phyloP scores from a whole-genome alignment of 345 rosid genomes.

The Brassica rapa region DNA sequence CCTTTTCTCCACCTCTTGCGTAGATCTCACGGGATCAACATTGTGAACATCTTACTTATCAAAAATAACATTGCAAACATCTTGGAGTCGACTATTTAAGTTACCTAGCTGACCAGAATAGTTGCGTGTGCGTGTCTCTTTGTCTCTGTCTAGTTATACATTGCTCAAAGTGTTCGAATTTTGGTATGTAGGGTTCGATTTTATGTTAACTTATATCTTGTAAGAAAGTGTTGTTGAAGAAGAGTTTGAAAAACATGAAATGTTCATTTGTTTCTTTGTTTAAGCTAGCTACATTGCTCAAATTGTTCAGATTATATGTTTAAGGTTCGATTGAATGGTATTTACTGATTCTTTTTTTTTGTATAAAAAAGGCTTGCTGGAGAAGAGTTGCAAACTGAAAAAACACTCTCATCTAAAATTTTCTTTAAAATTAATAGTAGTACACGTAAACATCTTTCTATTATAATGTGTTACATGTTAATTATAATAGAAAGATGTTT shows the following conservation, averaged over 20 bases:
- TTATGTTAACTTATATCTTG: neutral
- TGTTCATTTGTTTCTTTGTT: neutral
- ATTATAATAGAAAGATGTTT: too few relatives aligned
- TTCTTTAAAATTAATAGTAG: neutral
- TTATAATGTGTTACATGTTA: too few relatives aligned
- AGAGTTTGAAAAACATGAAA: neutral
- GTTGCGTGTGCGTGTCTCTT: neutral
- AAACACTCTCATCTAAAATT: neutral
- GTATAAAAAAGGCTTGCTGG: neutral
- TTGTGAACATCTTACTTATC: neutral
- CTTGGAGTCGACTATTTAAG: neutral
- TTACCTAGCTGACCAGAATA: neutral
- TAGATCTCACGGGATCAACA: neutral
- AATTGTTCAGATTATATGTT: neutral
- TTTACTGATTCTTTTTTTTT: neutral
- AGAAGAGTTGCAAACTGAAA: neutral
- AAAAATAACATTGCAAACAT: slow-evolving; percentile 3
- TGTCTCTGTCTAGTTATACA: neutral
- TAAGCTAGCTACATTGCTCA: neutral
- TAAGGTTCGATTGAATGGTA: neutral
- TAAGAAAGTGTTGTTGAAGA: neutral
- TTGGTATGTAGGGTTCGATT: neutral
- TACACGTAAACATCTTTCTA: neutral
- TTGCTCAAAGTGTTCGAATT: neutral
- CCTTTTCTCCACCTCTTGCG: slow-evolving; percentile 12